Evolutionary conservation across 2,329 filamentous ascomycete genomes (phyloP).

Genomic region (Alternaria longipes): DNA sequence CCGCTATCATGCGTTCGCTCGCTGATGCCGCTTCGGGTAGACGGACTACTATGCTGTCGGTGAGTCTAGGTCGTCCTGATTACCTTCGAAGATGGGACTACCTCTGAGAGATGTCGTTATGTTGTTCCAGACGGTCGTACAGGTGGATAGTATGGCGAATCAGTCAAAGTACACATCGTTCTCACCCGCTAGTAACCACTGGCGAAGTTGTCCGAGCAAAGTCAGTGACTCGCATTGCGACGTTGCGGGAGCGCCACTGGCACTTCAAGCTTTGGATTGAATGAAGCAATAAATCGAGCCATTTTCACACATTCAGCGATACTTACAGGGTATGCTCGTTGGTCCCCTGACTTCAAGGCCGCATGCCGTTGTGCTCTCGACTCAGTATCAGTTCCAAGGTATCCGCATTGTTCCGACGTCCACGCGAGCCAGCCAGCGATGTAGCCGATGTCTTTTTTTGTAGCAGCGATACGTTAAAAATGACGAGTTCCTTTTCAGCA

Average conservation of each 20-base stretch:
- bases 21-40: neutral
- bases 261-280: neutral
- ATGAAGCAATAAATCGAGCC: neutral
- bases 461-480: neutral
- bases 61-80: neutral
- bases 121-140: neutral
- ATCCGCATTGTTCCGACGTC: neutral
- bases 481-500: neutral
- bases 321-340: neutral
- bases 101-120: neutral
- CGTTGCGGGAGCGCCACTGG: neutral
- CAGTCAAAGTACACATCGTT: constrained; percentile 4
- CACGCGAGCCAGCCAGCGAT: neutral
- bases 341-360: too few relatives aligned
- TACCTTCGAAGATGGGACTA: neutral
- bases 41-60: neutral
- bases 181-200: constrained; percentile 3
- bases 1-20: neutral
- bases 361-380: neutral
- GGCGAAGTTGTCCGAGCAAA: neutral
- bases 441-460: neutral
- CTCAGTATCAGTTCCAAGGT: neutral
- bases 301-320: neutral
- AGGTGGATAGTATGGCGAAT: neutral
- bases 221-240: neutral